Evolutionary conservation across 2,329 filamentous ascomycete species (phyloP), one percentile per base, ranked within the genome.

Genomic region (Massarina eburnea): DNA sequence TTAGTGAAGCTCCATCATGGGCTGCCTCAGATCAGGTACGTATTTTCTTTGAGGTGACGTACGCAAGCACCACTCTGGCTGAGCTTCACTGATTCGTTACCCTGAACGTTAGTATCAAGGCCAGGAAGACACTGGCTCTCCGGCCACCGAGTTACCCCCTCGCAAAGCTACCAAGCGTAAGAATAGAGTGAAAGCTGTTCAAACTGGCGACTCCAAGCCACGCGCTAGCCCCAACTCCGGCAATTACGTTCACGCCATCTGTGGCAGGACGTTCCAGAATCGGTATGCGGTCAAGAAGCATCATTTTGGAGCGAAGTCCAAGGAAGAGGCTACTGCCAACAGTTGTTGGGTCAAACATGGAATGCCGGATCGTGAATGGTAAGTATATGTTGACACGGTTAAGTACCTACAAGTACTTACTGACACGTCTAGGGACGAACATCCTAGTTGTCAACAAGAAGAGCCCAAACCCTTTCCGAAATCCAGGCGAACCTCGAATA

Each of bases 291-390:
- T 67, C 15, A 68, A 62, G 46, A 67, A 67, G 29, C 65, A 68
- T 41, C 66, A 68, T 35, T 70, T 63, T 59, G 64, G 64, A 14
- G 48, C 40, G 6, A 61, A 57, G 18, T 26, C 41, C 1, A 49
- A 61, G 12, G 50, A 68, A 41, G 27, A 52, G 9, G 37, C 52
- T 7, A 66, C 63, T 1, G 59, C 40, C 14, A 66, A 52, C 14
- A 65, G 65, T 2, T 70, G 66, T 41, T 70, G 65, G 65, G 52
- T 50, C 26, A 66, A 62, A 33, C 43, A 65, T 39, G 50, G 51
- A 0, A 68, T 60, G 43, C 65, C 65, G 8, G 40, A 58, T 35
- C 41, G 55, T n/a, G 50, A 39, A 39, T 68, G 65, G 65, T 59
- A 46, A 39, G 46, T 46, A 15, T 24, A 10, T 9, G 29, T 12